Base-by-base conservation (phyloP, 805 yeast genomes). In the Starmera dryadoides region DNA sequence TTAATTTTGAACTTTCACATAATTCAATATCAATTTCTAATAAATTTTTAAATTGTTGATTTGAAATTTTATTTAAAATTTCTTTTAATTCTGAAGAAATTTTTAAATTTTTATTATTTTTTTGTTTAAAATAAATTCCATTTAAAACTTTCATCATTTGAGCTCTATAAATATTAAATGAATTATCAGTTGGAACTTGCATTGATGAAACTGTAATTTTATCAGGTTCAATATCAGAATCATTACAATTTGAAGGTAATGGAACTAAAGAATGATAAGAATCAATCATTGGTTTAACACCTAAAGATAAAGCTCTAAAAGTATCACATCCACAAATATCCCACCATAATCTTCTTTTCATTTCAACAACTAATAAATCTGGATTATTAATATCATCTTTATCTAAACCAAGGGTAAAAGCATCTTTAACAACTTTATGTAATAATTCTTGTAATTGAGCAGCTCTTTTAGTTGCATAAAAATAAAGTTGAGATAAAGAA, bases 291-390 rank as follows among this genome's bases (percentile, higher is more conserved):
- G 59, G 59, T 35, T 47, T 51, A 1, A 40, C 43, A 30, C 58
- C 58, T 5, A 54, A 23, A 2, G 54, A 46, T 16, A 54, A 33
- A 0, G 58, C 46, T 33, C 55, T 50, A 40, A 45, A 54, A 0
- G 59, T 45, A 33, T 54, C 59, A 46, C 56, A 51, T 6, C 58
- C 55, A 44, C 56, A 51, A 19, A 54, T 50, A 36, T 52, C 56
- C 59, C 59, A 54, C 59, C 59, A 54, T 3, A 54, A 35, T 33
- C 66, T 49, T 43, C 62, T 55, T 35, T 54, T 55, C 50, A 60
- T 37, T 38, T 61, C 64, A 11, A 50, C 16, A 31, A 52, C 59
- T 15, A 53, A 20, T 34, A 55, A 23, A 32, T 51, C 44, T 30
- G 53, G 46, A 33, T 52, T 52, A 5, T 43, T 44, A n/a, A 33